Conservation (phyloP, 2,329 filamentous ascomycete species). For the Aspergillus jensenii region DNA sequence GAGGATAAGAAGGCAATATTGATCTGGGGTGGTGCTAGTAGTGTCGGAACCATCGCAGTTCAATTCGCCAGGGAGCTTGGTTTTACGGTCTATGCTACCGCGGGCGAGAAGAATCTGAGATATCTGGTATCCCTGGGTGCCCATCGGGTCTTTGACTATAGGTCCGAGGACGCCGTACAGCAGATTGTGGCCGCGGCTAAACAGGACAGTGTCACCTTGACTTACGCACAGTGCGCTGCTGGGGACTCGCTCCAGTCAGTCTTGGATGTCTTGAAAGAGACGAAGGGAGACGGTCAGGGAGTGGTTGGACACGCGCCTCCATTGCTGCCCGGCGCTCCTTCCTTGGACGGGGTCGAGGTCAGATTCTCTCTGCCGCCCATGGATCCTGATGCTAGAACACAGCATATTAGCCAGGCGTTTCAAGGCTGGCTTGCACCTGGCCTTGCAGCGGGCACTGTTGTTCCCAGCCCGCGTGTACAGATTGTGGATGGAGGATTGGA, state of each 20-base stretch:
- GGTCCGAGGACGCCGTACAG: slow-evolving; percentile 27
- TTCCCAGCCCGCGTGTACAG: slow-evolving; percentile 21
- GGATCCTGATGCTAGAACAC: slow-evolving; percentile 7
- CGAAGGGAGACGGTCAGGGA: slow-evolving; percentile 16
- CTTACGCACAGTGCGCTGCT: slow-evolving; percentile 15
- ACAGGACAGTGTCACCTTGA: slow-evolving; percentile 18
- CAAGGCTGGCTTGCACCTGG: slow-evolving; percentile 17
- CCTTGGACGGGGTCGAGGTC: slow-evolving; percentile 9
- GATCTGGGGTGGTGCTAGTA: slow-evolving; percentile 18
- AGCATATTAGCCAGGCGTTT: slow-evolving; percentile 15
- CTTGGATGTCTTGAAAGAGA: slow-evolving; percentile 20
- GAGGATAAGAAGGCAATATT: slow-evolving; percentile 17
- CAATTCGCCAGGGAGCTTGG: slow-evolving; percentile 43
- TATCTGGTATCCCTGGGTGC: slow-evolving; percentile 41
- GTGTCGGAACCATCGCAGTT: slow-evolving; percentile 14
- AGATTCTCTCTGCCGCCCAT: slow-evolving; percentile 14
- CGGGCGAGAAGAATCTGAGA: slow-evolving; percentile 39
- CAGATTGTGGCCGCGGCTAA: slow-evolving; percentile 28
- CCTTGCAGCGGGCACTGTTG: slow-evolving; percentile 15
- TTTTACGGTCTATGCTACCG: slow-evolving; percentile 42
- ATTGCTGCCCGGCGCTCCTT: slow-evolving; percentile 14
- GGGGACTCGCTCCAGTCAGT: slow-evolving; percentile 16
- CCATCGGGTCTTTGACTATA: slow-evolving; percentile 42
- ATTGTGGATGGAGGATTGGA: slow-evolving; percentile 18
- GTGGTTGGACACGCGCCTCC: slow-evolving; percentile 19